Percentiles rank a stretch among this genome's conserved stretches.
phyloP scores from a whole-genome alignment of 2,329 filamentous ascomycete genomes.

The Phialemoniopsis sp. region DNA sequence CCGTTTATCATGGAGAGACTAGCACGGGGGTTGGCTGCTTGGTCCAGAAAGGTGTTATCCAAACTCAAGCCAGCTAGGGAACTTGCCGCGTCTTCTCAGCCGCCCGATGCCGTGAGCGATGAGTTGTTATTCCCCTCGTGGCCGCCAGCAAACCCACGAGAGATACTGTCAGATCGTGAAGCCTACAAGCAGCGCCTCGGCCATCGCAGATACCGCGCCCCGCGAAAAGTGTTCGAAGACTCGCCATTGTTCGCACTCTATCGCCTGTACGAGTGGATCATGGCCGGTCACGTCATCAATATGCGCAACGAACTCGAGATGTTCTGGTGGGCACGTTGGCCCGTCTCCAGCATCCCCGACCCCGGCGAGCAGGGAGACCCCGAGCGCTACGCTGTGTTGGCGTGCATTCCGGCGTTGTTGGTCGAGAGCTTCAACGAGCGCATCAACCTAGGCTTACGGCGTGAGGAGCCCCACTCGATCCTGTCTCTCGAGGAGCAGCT shows the following conservation, averaged over 20 bases:
- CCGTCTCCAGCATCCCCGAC: slow-evolving; percentile 9
- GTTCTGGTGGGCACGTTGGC: slow-evolving; percentile 10
- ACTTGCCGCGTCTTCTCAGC: too few species aligned
- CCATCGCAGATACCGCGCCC: slow-evolving; percentile 9
- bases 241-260: slow-evolving; percentile 6
- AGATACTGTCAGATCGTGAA: slow-evolving; percentile 5
- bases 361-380: slow-evolving; percentile 4
- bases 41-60: too few species aligned
- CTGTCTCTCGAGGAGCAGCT: slow-evolving; percentile 7
- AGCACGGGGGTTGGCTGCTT: too few species aligned
- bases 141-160: background rate
- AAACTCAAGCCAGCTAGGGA: too few species aligned
- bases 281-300: slow-evolving; percentile 3
- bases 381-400: slow-evolving; percentile 8
- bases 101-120: background rate
- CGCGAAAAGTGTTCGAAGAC: slow-evolving; percentile 7
- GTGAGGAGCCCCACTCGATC: slow-evolving; percentile 4
- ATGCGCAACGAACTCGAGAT: slow-evolving; percentile 9
- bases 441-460: slow-evolving; percentile 3
- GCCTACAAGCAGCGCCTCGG: slow-evolving; percentile 2
- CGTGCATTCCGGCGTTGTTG: slow-evolving; percentile 7
- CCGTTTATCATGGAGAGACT: too few species aligned
- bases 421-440: slow-evolving; percentile 7
- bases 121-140: slow-evolving; percentile 2
- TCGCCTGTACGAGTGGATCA: slow-evolving; percentile 9